Percentiles rank a stretch among this genome's conserved stretches.
These are phyloP conservation scores for Mucor piriformis DNA, from an alignment of 371 early-diverging fungal genomes.

Conservation along the genomic window DNA sequence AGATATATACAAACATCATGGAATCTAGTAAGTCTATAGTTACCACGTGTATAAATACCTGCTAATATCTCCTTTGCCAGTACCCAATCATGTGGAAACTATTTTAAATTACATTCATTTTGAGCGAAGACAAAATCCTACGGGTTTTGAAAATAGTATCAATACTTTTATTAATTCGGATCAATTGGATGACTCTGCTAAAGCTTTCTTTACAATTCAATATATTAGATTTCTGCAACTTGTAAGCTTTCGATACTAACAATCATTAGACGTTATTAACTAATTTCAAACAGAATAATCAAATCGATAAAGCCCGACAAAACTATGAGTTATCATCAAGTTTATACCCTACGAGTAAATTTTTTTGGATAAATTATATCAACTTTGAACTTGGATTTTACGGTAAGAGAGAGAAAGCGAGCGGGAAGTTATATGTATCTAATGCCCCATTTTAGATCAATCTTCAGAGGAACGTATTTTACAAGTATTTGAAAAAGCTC, in stretches of 20 bases:
- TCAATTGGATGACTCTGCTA: constrained; percentile 40
- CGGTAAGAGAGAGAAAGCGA: constrained; percentile 33
- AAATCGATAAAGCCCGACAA: constrained; percentile 49
- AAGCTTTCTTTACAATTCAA: constrained; percentile 52
- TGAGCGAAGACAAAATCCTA: constrained; percentile 52
- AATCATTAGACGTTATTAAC: not conserved
- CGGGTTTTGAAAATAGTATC: constrained; percentile 43
- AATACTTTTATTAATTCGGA: constrained; percentile 36
- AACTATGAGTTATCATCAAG: constrained; percentile 40
- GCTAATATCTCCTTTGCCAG: constrained; percentile 21
- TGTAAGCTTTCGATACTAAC: not conserved
- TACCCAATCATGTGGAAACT: constrained; percentile 62
- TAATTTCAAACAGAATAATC: constrained; percentile 23
- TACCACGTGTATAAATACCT: not conserved
- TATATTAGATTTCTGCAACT: constrained; percentile 51
- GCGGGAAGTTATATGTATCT: not conserved
- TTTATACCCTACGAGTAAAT: constrained; percentile 43
- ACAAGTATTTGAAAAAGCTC: constrained; percentile 50
- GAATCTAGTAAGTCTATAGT: constrained; percentile 37
- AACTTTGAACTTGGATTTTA: constrained; percentile 62
- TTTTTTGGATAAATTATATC: constrained; percentile 57
- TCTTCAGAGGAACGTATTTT: constrained; percentile 40
- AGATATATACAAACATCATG: constrained; percentile 48
- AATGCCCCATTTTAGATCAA: constrained; percentile 28
- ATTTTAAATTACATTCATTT: constrained; percentile 58